These are phyloP conservation scores for Aquanectria penicillioides DNA, from an alignment of 2,329 filamentous ascomycete genomes.

Conservation along the genomic window DNA sequence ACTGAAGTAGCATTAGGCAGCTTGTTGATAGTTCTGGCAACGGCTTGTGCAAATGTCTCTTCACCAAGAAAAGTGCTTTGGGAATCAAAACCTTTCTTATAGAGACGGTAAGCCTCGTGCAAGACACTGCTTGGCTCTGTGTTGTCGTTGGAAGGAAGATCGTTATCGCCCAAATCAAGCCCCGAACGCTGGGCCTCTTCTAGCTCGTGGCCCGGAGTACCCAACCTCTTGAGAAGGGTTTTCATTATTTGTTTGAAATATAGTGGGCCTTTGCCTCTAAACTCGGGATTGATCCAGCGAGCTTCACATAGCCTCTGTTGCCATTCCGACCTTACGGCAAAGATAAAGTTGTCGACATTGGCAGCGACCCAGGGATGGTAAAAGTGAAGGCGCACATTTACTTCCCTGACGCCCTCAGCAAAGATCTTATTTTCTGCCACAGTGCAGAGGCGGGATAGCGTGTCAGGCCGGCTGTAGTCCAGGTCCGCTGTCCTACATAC, in stretches of 20 bases:
- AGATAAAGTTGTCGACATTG: neutral
- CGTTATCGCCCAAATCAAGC: neutral
- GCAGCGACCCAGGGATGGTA: conserved; percentile 8
- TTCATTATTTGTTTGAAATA: neutral
- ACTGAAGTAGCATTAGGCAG: neutral
- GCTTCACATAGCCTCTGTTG: neutral
- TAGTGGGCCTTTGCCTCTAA: neutral
- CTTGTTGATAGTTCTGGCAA: neutral
- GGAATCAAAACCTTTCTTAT: neutral
- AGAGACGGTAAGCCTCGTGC: neutral
- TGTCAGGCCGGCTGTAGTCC: neutral
- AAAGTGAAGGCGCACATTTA: conserved; percentile 11
- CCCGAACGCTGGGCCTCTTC: too few relatives aligned
- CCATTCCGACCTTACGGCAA: conserved; percentile 4
- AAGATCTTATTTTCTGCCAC: neutral
- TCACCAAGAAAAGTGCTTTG: neutral
- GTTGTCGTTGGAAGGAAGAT: neutral
- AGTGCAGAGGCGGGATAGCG: neutral
- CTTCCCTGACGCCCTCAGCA: neutral
- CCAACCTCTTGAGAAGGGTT: neutral
- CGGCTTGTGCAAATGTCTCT: neutral
- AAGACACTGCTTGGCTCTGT: neutral
- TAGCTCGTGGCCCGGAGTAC: neutral
- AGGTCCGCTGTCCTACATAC: neutral
- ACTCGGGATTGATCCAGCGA: neutral